These are phyloP conservation scores for Blastobotrys niveus DNA, from an alignment of 1,139 yeast genomes.

Conservation along the genomic window DNA sequence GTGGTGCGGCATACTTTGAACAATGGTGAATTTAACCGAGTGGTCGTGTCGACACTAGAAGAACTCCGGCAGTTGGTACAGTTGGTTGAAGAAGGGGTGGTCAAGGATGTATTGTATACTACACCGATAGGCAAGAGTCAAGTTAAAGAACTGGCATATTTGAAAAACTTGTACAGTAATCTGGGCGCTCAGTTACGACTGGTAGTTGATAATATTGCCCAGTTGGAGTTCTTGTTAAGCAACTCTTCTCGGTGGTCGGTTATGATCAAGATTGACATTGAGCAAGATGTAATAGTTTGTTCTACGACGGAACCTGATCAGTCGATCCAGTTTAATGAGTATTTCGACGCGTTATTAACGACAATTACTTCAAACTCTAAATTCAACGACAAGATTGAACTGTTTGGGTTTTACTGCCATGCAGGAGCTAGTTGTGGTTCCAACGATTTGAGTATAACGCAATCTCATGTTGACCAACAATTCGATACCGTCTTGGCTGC, in stretches of 20 bases:
- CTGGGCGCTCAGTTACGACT: constrained; percentile 40
- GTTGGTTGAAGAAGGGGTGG: constrained; percentile 40
- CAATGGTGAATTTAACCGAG: constrained; percentile 40
- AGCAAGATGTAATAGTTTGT: constrained; percentile 10
- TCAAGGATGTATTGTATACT: constrained; percentile 57
- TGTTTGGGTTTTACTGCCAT: constrained; percentile 69
- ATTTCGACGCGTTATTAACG: constrained; percentile 33
- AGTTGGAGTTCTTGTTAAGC: constrained; percentile 44
- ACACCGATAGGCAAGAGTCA: constrained; percentile 53
- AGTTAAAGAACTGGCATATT: constrained; percentile 44
- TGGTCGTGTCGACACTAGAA: constrained; percentile 60
- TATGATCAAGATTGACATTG: constrained; percentile 28
- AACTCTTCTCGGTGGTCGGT: constrained; percentile 24
- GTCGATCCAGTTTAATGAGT: not conserved
- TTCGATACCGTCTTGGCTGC: constrained; percentile 50
- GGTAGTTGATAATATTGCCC: constrained; percentile 56
- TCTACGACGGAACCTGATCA: too few species aligned
- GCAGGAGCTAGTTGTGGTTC: constrained; percentile 68
- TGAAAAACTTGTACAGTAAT: constrained; percentile 27
- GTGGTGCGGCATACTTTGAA: constrained; percentile 45
- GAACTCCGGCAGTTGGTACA: constrained; percentile 56
- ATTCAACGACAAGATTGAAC: constrained; percentile 36
- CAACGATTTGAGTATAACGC: constrained; percentile 42
- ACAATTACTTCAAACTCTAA: constrained; percentile 28
- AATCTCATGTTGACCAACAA: constrained; percentile 46